These are phyloP conservation scores for Rhododendron kiyosumense DNA, from an alignment of 148 eudicot genomes.

Conservation along the genomic window DNA sequence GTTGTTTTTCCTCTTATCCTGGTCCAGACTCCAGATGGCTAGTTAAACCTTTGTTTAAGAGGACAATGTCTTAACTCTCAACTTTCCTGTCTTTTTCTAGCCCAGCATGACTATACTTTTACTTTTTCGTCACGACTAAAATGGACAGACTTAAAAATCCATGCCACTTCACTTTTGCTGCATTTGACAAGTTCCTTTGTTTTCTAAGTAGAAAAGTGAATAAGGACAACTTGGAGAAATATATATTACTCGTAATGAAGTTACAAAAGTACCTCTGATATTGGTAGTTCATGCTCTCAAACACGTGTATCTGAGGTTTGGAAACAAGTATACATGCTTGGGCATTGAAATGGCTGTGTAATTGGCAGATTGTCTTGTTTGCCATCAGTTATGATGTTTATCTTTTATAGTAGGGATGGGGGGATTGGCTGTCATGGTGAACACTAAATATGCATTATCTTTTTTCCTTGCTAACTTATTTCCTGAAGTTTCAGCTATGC, in stretches of 20 bases:
- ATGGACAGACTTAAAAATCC: background rate
- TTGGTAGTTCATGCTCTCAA: background rate
- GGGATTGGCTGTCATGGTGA: background rate
- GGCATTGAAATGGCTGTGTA: background rate
- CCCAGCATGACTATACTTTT: background rate
- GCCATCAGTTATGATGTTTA: background rate
- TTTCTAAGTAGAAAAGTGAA: background rate
- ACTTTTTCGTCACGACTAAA: background rate
- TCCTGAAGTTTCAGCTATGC: background rate
- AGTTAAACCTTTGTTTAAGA: background rate
- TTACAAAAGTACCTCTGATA: background rate
- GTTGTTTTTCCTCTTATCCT: background rate
- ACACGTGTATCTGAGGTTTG: background rate
- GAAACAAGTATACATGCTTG: background rate
- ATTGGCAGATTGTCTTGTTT: background rate
- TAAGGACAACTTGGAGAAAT: background rate
- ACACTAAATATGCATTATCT: background rate
- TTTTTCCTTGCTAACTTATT: background rate
- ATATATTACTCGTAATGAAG: background rate
- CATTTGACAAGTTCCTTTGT: background rate
- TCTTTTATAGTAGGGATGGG: background rate
- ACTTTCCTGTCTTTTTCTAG: background rate
- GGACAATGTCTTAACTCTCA: background rate
- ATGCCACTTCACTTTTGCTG: background rate
- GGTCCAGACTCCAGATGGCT: background rate